These are phyloP conservation scores for Aspergillus melleus DNA, from an alignment of 2,329 filamentous ascomycete species.

Conservation along the genomic window DNA sequence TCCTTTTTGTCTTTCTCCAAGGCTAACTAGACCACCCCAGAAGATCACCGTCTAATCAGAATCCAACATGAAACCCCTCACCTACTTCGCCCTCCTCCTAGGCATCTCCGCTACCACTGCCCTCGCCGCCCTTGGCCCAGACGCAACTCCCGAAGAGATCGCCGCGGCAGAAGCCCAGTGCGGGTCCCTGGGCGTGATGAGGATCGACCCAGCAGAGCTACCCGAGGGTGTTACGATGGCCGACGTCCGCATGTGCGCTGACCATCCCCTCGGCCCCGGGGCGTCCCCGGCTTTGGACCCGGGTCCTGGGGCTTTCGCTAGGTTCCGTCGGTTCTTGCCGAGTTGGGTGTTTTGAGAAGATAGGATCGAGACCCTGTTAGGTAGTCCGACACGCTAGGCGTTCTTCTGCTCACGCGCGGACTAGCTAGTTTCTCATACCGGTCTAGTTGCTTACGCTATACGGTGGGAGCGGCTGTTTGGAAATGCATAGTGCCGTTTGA, in stretches of 20 bases:
- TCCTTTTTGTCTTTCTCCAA: slow-evolving; percentile 7
- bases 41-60: slow-evolving; percentile 9
- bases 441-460: slow-evolving; percentile 9
- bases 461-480: slow-evolving; percentile 14
- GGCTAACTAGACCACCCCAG: slow-evolving; percentile 13
- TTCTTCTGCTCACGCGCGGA: slow-evolving; percentile 8
- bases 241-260: slow-evolving; percentile 20
- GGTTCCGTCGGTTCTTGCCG: slow-evolving; percentile 15
- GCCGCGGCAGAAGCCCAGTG: slow-evolving; percentile 18
- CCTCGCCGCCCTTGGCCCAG: slow-evolving; percentile 18
- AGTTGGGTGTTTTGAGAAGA: slow-evolving; percentile 20
- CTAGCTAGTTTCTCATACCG: slow-evolving; percentile 8
- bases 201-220: slow-evolving; percentile 18
- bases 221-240: slow-evolving; percentile 14
- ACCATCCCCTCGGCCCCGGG: slow-evolving; percentile 22
- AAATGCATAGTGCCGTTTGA: no score
- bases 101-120: slow-evolving; percentile 21
- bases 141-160: slow-evolving; percentile 19
- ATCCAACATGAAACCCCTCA: slow-evolving; percentile 22
- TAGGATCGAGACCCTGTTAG: slow-evolving; percentile 3
- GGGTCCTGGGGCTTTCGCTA: slow-evolving; percentile 23
- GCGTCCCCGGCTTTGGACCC: slow-evolving; percentile 21
- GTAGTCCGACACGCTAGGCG: slow-evolving; percentile 6
- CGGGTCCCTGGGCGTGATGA: slow-evolving; percentile 18
- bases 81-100: slow-evolving; percentile 21